A percentile compares a stretch with the other conserved stretches of the same genome.
Conservation (phyloP, 805 yeast genomes). For the Grigorovia humatica region DNA sequence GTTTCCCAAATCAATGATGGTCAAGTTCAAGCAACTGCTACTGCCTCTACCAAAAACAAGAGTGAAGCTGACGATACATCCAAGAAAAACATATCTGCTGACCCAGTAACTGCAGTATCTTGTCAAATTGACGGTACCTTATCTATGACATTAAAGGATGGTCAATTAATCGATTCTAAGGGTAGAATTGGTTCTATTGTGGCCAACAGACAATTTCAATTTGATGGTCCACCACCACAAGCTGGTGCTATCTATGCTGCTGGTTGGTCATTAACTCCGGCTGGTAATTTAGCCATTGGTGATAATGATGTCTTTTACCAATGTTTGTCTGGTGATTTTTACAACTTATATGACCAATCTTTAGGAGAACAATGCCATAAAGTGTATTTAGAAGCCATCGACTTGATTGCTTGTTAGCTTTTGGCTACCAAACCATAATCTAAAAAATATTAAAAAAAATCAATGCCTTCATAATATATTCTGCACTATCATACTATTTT, state of each 20-base stretch:
- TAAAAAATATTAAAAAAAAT: too few relatives aligned
- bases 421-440: too few relatives aligned
- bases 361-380: conserved; percentile 53
- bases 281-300: conserved; percentile 65
- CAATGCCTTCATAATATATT: too few relatives aligned
- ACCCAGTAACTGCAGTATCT: conserved; percentile 31
- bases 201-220: too few relatives aligned
- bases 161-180: conserved; percentile 46
- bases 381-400: conserved; percentile 50
- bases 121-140: conserved; percentile 43
- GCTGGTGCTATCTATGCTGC: too few relatives aligned
- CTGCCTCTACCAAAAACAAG: conserved; percentile 25
- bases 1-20: too few relatives aligned
- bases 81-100: conserved; percentile 10
- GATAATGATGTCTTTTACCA: conserved; percentile 53
- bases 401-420: conserved; percentile 48
- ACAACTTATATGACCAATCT: conserved; percentile 62
- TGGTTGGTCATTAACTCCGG: too few relatives aligned
- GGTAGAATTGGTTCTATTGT: too few relatives aligned
- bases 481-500: too few relatives aligned
- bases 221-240: too few relatives aligned
- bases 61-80: conserved; percentile 31
- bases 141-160: conserved; percentile 42
- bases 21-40: too few relatives aligned
- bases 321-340: conserved; percentile 65